Base-by-base conservation (phyloP, 352 stramenopile species). In the Achlya hypogyna region DNA sequence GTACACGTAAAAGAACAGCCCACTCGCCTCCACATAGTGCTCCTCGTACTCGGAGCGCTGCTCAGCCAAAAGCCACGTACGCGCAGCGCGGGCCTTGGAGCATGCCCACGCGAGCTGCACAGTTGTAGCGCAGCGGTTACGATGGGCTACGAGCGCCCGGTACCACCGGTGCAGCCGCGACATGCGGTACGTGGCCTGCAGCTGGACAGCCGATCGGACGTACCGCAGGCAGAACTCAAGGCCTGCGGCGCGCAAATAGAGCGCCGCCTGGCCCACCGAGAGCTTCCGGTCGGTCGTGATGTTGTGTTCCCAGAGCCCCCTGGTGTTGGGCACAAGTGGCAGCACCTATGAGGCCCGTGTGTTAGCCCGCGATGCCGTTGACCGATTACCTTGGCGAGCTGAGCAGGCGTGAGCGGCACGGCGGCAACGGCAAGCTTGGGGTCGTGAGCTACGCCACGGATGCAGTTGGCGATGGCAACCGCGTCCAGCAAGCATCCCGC, bases 11-110 rank as follows among this genome's bases (percentile, higher is more conserved):
- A 74, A 91, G 45, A 89, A 86, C 9, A 65, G 74, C 62, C 74
- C 65, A 5, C 76, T 83, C 42, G 70, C 62, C 53, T 78, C 74
- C 56, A 90, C 83, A 43, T 77, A 77, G 23, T 76, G 71, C 70
- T 92, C 79, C 34, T 91, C 82, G 60, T 89, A 94, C 52, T 77
- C 71, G 10, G 82, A 85, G 27, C 72, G 72, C 62, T 85, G 81
- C 72, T 94, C 81, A 59, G 74, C 82, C 28, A 78, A 66, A 20
- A 89, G 72, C 16, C 84, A 62, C 1, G 73, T 69, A 23, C 71
- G 70, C 16, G 65, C 6, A 53, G 80, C 77, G 4, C 75, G 65
- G 16, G 78, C 85, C 16, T 52, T 63, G 23, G 70, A 68, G 0
- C 72, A 73, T 9, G 82, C 72, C 76, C 78, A 90, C 29, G 74